Conservation (phyloP, 2,329 filamentous ascomycete genomes). For the Salinomyces thailandicus region DNA sequence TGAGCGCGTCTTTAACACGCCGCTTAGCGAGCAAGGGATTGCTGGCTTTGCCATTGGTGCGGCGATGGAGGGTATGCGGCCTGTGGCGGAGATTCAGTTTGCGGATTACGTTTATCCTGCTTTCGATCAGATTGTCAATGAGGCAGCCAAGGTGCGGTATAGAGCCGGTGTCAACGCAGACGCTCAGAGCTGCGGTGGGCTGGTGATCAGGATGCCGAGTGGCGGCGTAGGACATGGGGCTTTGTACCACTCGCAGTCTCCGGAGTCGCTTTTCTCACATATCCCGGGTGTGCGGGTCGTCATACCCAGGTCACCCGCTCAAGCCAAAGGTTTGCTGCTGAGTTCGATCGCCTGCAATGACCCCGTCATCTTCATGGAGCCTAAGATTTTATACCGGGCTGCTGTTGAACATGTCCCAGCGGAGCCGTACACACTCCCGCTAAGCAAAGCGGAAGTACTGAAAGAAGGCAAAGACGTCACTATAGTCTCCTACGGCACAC, state of each 20-base stretch:
- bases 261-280: conserved; percentile 80
- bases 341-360: conserved; percentile 68
- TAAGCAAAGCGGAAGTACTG: conserved; percentile 76
- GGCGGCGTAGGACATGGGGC: conserved; percentile 84
- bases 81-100: conserved; percentile 91
- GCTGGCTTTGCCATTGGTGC: conserved; percentile 86
- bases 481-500: conserved; percentile 79
- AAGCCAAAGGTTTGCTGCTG: conserved; percentile 79
- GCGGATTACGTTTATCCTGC: conserved; percentile 90
- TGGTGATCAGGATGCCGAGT: conserved; percentile 84
- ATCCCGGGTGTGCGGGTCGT: conserved; percentile 77
- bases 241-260: conserved; percentile 81
- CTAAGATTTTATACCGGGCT: conserved; percentile 83
- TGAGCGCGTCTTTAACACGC: conserved; percentile 92
- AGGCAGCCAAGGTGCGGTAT: conserved; percentile 81
- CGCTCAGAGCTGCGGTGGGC: conserved; percentile 49
- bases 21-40: conserved; percentile 86
- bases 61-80: conserved; percentile 82
- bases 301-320: conserved; percentile 72
- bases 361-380: conserved; percentile 87
- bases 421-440: conserved; percentile 67
- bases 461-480: conserved; percentile 74
- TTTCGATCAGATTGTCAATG: conserved; percentile 89
- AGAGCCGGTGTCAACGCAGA: conserved; percentile 47
- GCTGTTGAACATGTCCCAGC: conserved; percentile 85